Evolutionary conservation across 129 eudicot genomes (phyloP), one percentile per base, ranked within the genome.

Genomic region (Glebionis coronaria): DNA sequence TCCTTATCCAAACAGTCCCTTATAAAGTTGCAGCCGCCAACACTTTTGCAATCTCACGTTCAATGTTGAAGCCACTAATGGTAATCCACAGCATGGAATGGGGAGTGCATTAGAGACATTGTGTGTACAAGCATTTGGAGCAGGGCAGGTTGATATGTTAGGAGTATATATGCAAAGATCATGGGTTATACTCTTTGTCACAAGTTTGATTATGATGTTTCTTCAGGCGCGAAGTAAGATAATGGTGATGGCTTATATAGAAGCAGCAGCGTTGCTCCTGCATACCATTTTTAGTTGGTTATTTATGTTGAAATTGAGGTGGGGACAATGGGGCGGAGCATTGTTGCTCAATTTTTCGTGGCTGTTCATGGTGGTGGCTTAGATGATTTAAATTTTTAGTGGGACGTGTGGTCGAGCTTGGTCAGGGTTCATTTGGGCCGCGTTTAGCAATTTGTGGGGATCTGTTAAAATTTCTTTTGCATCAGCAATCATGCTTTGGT

Each of bases 121-220:
- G 21, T 85, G 91, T 38, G 87, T 87, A 0, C 87, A 85, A 67
- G 91, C 91, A 54, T 85, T 44, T 16, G 91, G 91, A 13, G 91
- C 91, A 12, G 79, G 83, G 4, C 81, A 82, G 6, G n/a, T 72
- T 4, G 67, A 82, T 31, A 85, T 85, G 91, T 58, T 85, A 12
- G 87, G 91, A 19, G 15, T 82, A n/a, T 82, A 82, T 60, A 76
- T 85, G 87, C 87, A 85, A 49, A 18, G 87, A 56, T 84, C 90
- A 20, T 84, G 90, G 90, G 66, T 81, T 4, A 74, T 85, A 19
- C 69, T 85, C 1, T 65, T 70, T 20, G 73, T 64, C 13, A 75
- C 82, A 1, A 60, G 62, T 8, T 14, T 82, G 2, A 38, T 80
- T 0, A 50, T 82, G 27, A 20, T 76, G 54, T 63, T 83, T 52